Evolutionary conservation across 176 grass and related monocot genomes (phyloP), one percentile per base, ranked within the genome.

Genomic region (Lolium perenne): DNA sequence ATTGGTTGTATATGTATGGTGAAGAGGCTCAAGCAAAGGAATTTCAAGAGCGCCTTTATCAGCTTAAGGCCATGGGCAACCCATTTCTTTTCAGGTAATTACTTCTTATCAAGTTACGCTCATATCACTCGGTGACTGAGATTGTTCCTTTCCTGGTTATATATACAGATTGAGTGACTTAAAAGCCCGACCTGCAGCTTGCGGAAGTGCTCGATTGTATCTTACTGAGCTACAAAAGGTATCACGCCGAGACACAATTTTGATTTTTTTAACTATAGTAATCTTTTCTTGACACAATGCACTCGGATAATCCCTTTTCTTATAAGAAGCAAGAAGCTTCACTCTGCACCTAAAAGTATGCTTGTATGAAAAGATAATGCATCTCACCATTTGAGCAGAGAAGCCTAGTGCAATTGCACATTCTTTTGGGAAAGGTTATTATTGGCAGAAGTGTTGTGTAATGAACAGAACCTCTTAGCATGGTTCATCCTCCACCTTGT

Each of bases 1-100:
- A 99, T 61, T 99, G 97, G 97, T 88, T 99, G 74, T 99, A 99
- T 74, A 96, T 92, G 92, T 90, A 99, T 18, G 97, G 97, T 48
- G 97, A 99, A 84, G 94, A 99, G 71, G 97, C 97, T 88, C 88
- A 90, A 91, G 90, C 94, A 67, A 91, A 81, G 64, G 97, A 96
- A 91, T 99, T 96, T 53, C 68, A 96, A 90, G 94, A 96, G 82
- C 91, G 32, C 32, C 32, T 96, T 74, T 92, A 99, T 64, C 92
- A 91, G 84, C 94, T 96, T 54, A 96, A 93, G 86, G 86, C 84
- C 80, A 90, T 99, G 56, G 92, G 97, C 0, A 88, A 99, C 68
- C 97, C 94, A 46, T 91, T 99, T 84, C 87, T 99, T 93, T 94
- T 94, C 88, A 96, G 97, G 97, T 99, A 84, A 71, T 45, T 79